phyloP scores from a whole-genome alignment of 2,329 filamentous ascomycete species.

The Cytospora leucostoma region DNA sequence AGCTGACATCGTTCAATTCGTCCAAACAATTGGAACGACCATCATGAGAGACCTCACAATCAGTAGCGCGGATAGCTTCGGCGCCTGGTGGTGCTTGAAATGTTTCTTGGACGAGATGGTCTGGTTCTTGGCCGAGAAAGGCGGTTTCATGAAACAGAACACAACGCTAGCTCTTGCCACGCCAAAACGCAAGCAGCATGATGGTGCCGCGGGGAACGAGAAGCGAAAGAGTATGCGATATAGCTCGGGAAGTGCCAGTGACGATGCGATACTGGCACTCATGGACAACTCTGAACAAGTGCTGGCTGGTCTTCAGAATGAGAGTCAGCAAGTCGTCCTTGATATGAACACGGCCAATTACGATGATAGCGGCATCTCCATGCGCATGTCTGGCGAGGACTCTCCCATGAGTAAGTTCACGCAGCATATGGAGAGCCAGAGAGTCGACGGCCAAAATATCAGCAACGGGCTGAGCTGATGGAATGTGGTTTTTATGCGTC shows the following conservation, averaged over 20 bases:
- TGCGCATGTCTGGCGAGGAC: constrained; percentile 67
- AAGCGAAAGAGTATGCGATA: constrained; percentile 38
- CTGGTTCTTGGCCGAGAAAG: constrained; percentile 83
- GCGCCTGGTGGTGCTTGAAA: constrained; percentile 94
- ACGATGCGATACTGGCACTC: constrained; percentile 48
- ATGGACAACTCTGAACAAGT: constrained; percentile 52
- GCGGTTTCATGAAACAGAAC: constrained; percentile 75
- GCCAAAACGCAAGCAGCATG: constrained; percentile 21
- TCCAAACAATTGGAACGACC: constrained; percentile 73
- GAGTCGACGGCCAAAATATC: constrained; percentile 12
- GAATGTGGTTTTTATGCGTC: not conserved
- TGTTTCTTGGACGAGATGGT: constrained; percentile 96
- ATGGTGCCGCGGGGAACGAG: constrained; percentile 6
- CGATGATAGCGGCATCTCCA: constrained; percentile 76
- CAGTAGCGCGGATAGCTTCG: constrained; percentile 75
- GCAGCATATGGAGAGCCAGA: constrained; percentile 32
- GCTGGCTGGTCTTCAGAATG: constrained; percentile 45
- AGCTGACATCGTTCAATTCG: constrained; percentile 73
- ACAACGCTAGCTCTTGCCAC: constrained; percentile 39
- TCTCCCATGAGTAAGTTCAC: constrained; percentile 62
- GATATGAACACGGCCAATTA: constrained; percentile 51
- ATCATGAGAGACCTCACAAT: constrained; percentile 82
- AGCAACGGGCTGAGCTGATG: constrained; percentile 19
- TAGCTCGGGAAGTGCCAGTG: constrained; percentile 43
- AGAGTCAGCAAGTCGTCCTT: constrained; percentile 46